Base-by-base conservation (phyloP, 1,284 basidiomycete genomes). In the Ceratobasidium sp. region DNA sequence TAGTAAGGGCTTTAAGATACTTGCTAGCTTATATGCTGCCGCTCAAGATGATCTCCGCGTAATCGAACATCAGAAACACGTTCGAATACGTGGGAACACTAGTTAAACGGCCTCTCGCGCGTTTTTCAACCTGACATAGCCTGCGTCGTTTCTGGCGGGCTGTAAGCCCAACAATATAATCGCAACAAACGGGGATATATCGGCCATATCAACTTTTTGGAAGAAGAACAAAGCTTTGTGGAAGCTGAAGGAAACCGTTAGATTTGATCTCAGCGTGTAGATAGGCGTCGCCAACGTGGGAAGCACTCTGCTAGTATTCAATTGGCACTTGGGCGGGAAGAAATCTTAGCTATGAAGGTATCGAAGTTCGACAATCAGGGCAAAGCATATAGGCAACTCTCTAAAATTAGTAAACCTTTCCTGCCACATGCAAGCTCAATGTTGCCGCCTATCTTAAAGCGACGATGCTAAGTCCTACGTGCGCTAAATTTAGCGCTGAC, bases 151-250 rank as follows among this genome's bases (percentile, higher is more conserved):
- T 49, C n/a, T 18, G 23, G 52, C 21, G 69, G 69, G 69, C 44
- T 72, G 69, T 26, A n/a, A n/a, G n/a, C 66, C 55, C 54, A 79
- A 80, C 38, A 78, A 79, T 30, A 47, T 77, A 47, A 80, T 79
- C 67, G 73, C 76, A 23, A 75, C 76, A 46, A 77, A 78, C 50
- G 78, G 78, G 38, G 74, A 76, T 18, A 47, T 75, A 50, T 30
- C 49, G 38, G 61, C 73, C 9, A 76, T 77, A 75, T 30, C 52
- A 23, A 46, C 32, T 1, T 73, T 63, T 76, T 50, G 66, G 30
- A 6, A 64, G 44, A 46, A 28, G 14, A 64, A 64, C 46, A 64
- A 28, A 21, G 13, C 13, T 11, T 32, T 6, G 8, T 47, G n/a
- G 61, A 30, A 18, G 61, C 43, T 2, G 44, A 47, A 32, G 49